Evolutionary conservation across 768 basidiomycete genomes (phyloP).

Genomic region (Lactarius hatsudake): DNA sequence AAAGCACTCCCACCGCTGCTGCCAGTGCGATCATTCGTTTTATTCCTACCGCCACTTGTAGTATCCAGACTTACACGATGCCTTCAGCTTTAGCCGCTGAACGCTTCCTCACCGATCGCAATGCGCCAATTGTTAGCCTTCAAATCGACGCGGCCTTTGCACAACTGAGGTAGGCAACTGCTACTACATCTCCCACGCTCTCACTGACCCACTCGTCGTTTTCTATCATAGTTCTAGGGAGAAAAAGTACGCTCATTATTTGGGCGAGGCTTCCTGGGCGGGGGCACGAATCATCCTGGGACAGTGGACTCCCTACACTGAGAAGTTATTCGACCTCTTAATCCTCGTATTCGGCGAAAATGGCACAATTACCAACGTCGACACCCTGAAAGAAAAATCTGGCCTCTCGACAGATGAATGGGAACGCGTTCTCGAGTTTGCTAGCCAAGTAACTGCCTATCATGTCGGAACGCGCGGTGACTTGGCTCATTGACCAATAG

Average conservation of each 20-base stretch:
- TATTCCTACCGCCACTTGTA: neutral
- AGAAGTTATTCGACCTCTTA: slow-evolving; percentile 66
- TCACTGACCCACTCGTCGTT: neutral
- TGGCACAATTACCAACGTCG: slow-evolving; percentile 56
- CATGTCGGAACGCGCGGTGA: neutral
- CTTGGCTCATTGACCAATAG: slow-evolving; percentile 27
- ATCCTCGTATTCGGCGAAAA: slow-evolving; percentile 64
- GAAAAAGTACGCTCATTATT: slow-evolving; percentile 74
- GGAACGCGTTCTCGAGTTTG: slow-evolving; percentile 68
- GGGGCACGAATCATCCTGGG: slow-evolving; percentile 81
- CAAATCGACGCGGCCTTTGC: slow-evolving; percentile 65
- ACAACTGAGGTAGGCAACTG: slow-evolving; percentile 52
- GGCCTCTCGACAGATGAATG: slow-evolving; percentile 60
- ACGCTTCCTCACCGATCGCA: slow-evolving; percentile 72
- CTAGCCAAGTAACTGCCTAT: slow-evolving; percentile 54
- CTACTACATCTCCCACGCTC: neutral
- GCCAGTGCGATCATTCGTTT: neutral
- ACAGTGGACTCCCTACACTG: slow-evolving; percentile 77
- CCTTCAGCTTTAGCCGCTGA: slow-evolving; percentile 43
- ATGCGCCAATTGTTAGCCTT: slow-evolving; percentile 72
- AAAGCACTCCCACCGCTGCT: neutral
- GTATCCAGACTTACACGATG: slow-evolving; percentile 8
- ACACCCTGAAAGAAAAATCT: slow-evolving; percentile 49
- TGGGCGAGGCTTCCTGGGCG: slow-evolving; percentile 75
- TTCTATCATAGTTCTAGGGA: slow-evolving; percentile 54